phyloP scores from a whole-genome alignment of 805 yeast genomes.

The Candida ipomoeae region DNA sequence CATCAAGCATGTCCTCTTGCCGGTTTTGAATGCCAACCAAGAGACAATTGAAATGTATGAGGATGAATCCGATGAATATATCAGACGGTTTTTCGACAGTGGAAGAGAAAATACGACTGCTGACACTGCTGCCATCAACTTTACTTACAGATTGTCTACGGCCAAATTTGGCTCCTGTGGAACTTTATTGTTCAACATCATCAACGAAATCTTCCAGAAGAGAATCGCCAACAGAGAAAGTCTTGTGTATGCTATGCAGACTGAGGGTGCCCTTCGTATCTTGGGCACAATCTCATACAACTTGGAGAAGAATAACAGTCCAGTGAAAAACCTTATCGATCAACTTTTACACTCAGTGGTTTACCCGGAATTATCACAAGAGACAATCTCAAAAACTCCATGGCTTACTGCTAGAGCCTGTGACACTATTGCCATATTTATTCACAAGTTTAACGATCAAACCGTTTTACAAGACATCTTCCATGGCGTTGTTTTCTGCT shows the following conservation, averaged over 20 bases:
- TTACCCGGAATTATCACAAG: conserved; percentile 36
- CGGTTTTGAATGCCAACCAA: conserved; percentile 36
- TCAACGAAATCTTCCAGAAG: conserved; percentile 33
- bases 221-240: conserved; percentile 28
- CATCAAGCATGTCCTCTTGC: conserved; percentile 36
- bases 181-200: conserved; percentile 25
- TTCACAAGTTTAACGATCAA: conserved; percentile 31
- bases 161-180: conserved; percentile 39
- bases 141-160: conserved; percentile 36
- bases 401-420: conserved; percentile 46
- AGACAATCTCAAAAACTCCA: conserved; percentile 28
- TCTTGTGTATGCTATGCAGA: conserved; percentile 29
- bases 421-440: conserved; percentile 41
- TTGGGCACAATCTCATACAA: conserved; percentile 39
- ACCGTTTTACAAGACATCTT: conserved; percentile 37
- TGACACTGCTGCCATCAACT: conserved; percentile 48
- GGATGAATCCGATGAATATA: conserved; percentile 44
- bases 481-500: conserved; percentile 38
- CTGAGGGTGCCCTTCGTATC: conserved; percentile 41
- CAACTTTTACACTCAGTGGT: conserved; percentile 35
- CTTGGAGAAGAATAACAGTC: conserved; percentile 32
- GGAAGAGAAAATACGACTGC: conserved; percentile 46
- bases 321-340: conserved; percentile 39
- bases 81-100: conserved; percentile 43
- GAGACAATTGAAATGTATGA: conserved; percentile 41